Percentiles rank a stretch among this genome's conserved stretches.
Evolutionary conservation across 306 rosid genomes (phyloP).

Genomic region (Urtica urens): DNA sequence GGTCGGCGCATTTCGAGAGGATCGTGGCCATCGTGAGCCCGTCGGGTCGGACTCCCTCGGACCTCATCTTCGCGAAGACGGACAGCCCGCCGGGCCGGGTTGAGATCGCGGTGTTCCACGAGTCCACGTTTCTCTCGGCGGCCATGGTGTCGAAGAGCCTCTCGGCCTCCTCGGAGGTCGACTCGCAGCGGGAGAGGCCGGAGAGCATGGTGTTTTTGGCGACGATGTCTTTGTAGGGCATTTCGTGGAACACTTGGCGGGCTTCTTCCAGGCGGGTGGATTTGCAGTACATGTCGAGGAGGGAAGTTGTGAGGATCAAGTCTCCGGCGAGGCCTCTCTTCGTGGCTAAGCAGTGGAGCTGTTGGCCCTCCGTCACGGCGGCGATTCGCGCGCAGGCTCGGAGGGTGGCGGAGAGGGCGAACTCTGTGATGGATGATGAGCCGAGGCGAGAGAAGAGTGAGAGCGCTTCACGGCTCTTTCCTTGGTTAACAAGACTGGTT

Average conservation of each 20-base stretch:
- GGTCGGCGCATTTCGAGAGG: slow-evolving; percentile 23
- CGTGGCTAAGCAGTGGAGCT: slow-evolving; percentile 16
- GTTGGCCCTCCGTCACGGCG: slow-evolving; percentile 18
- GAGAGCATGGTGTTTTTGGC: slow-evolving; percentile 24
- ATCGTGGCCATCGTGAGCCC: slow-evolving; percentile 21
- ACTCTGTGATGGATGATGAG: slow-evolving; percentile 14
- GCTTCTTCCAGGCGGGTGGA: slow-evolving; percentile 9
- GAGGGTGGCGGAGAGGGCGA: slow-evolving; percentile 19
- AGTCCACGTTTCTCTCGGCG: slow-evolving; percentile 10
- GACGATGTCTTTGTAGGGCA: slow-evolving; percentile 22
- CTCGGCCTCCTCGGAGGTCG: slow-evolving; percentile 11
- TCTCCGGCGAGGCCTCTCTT: slow-evolving; percentile 15
- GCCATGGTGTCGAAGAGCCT: slow-evolving; percentile 15
- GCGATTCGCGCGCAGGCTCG: slow-evolving; percentile 19
- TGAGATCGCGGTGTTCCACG: slow-evolving; percentile 28
- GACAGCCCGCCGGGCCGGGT: slow-evolving; percentile 16
- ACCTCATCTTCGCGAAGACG: slow-evolving; percentile 19
- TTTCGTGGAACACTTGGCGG: slow-evolving; percentile 20
- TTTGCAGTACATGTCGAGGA: slow-evolving; percentile 20
- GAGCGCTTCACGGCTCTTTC: slow-evolving; percentile 16
- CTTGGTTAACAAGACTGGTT: slow-evolving; percentile 3
- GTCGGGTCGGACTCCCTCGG: slow-evolving; percentile 20
- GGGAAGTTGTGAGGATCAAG: slow-evolving; percentile 20
- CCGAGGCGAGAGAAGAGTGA: slow-evolving; percentile 12
- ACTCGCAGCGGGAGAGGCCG: slow-evolving; percentile 15